Percentiles rank a stretch among this genome's conserved stretches.
These are phyloP conservation scores for Coprinopsis cinerea DNA, from an alignment of 768 basidiomycete species.

Conservation along the genomic window DNA sequence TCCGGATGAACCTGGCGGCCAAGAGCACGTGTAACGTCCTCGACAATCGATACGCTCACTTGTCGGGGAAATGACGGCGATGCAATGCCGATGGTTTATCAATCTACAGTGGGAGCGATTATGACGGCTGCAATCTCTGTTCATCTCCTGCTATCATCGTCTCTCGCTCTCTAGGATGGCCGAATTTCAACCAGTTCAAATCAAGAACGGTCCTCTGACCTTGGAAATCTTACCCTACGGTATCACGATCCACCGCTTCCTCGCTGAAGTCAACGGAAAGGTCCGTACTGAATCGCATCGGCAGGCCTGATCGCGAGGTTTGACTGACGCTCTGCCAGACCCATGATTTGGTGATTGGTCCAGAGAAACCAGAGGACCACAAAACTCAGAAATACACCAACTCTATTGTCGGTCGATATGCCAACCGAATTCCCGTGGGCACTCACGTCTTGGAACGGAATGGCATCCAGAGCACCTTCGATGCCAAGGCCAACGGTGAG, in stretches of 20 bases:
- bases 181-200: constrained; percentile 46
- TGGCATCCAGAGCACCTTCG: constrained; percentile 43
- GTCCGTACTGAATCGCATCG: constrained; percentile 32
- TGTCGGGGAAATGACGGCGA: constrained; percentile 11
- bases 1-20: neutral
- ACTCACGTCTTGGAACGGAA: constrained; percentile 46
- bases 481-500: constrained; percentile 37
- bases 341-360: constrained; percentile 73
- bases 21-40: neutral
- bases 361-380: constrained; percentile 57
- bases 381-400: constrained; percentile 62
- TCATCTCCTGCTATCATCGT: constrained; percentile 7
- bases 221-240: constrained; percentile 68
- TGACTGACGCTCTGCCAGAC: constrained; percentile 43
- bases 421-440: constrained; percentile 67
- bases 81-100: neutral
- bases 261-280: constrained; percentile 59
- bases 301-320: too few relatives aligned
- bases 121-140: neutral
- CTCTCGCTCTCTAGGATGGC: constrained; percentile 25
- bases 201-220: constrained; percentile 53
- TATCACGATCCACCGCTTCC: constrained; percentile 61
- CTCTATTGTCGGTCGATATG: constrained; percentile 65
- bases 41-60: neutral
- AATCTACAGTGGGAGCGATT: neutral